phyloP scores from a whole-genome alignment of 2,329 filamentous ascomycete species.

The Neofusicoccum parvum region DNA sequence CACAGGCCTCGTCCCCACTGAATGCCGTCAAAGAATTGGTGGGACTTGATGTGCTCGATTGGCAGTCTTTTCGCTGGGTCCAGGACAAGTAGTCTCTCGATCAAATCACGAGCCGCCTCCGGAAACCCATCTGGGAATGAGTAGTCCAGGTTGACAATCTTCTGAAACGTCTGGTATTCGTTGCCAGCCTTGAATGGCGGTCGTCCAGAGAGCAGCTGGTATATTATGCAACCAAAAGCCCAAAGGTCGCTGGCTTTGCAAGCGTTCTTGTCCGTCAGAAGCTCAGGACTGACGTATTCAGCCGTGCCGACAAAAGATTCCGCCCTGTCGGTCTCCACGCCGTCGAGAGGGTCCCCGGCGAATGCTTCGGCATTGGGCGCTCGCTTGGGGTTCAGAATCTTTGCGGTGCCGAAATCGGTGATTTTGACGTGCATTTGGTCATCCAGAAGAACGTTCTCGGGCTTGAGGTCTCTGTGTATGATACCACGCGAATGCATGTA shows the following conservation, averaged over 20 bases:
- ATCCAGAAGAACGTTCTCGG: constrained; percentile 93
- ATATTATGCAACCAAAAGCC: constrained; percentile 98
- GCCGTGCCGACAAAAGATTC: constrained; percentile 97
- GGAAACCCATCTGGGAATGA: constrained; percentile 91
- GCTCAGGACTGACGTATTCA: constrained; percentile 95
- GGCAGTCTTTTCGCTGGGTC: constrained; percentile 83
- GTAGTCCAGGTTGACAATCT: constrained; percentile 93
- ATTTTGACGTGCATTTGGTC: constrained; percentile 98
- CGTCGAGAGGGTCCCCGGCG: constrained; percentile 55
- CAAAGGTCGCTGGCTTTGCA: constrained; percentile 97
- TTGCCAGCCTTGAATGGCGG: constrained; percentile 96
- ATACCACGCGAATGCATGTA: constrained; percentile 98
- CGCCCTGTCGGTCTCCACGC: constrained; percentile 69
- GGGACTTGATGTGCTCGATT: constrained; percentile 95
- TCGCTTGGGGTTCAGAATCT: constrained; percentile 66
- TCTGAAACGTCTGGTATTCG: constrained; percentile 97
- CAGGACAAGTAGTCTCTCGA: constrained; percentile 86
- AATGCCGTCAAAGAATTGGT: constrained; percentile 90
- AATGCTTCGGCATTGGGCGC: constrained; percentile 38
- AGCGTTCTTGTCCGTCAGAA: constrained; percentile 94
- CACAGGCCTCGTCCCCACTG: constrained; percentile 82
- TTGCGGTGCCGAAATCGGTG: constrained; percentile 98
- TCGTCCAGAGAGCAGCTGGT: constrained; percentile 91
- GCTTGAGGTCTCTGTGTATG: constrained; percentile 95
- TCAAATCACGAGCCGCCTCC: constrained; percentile 78